Evolutionary conservation across 495 filamentous ascomycete genomes (phyloP), one percentile per base, ranked within the genome.

Genomic region (Alectoria sarmentosa): DNA sequence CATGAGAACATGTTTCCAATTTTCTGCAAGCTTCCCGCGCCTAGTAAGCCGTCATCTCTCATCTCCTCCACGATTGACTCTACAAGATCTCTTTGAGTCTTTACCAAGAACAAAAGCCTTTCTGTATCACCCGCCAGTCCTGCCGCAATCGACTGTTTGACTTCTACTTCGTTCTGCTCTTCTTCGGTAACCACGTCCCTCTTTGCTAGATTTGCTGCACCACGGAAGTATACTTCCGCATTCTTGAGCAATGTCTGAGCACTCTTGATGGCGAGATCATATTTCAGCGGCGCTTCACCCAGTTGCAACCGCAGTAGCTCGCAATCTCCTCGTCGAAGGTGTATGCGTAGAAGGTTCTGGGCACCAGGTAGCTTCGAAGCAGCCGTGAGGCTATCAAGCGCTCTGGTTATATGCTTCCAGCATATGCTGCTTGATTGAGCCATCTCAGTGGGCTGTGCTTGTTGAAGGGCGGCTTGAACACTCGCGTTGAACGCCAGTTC

Each of bases 221-320:
- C 85, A 48, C 84, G 77, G 68, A 87, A 90, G 66, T 83, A 89
- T 14, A 84, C 82, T 39, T 81, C 81, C 4, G 87, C 85, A 67
- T 90, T 90, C 44, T 78, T 79, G 28, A 87, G 65, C 52, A 89
- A 76, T 21, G 76, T 79, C 2, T 69, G 69, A 36, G 73, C 75
- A 63, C 81, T 79, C 61, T 82, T 79, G 60, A 75, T 71, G 8
- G 83, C 80, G 60, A 78, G 70, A 38, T 70, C 65, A 62, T 80
- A 74, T 57, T 78, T 75, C 71, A 75, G 75, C 4, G 81, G 81
- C 8, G 74, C 67, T 39, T 76, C 67, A n/a, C 82, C 81, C 28
- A 88, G 72, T 30, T 79, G 76, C 71, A 77, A 82, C 37, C 87
- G 79, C 39, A 81, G 73, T 66, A 90, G 75, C 63, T 89, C 86